A percentile compares a stretch with the other conserved stretches of the same genome.
Evolutionary conservation across 805 yeast genomes (phyloP).

Genomic region (Kazachstania taianensis): DNA sequence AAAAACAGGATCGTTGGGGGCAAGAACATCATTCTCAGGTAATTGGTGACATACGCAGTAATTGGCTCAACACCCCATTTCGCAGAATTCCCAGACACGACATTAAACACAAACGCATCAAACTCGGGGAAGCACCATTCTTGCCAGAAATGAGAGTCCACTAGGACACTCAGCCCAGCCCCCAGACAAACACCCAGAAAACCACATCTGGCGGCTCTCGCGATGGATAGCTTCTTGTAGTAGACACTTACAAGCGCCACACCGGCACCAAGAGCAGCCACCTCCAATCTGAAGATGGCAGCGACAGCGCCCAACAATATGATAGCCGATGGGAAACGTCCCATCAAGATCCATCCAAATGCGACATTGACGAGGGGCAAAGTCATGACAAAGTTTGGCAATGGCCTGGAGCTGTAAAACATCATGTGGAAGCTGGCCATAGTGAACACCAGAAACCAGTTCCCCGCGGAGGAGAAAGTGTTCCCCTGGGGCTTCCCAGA

Average conservation of each 20-base stretch:
- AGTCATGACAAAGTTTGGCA: slow-evolving; percentile 76
- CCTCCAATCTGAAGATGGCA: slow-evolving; percentile 62
- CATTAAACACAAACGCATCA: slow-evolving; percentile 62
- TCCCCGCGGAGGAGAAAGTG: slow-evolving; percentile 28
- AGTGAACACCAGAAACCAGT: slow-evolving; percentile 52
- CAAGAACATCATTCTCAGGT: slow-evolving; percentile 32
- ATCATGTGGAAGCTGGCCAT: slow-evolving; percentile 69
- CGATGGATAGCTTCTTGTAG: slow-evolving; percentile 38
- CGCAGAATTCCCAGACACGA: slow-evolving; percentile 59
- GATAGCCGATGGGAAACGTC: slow-evolving; percentile 40
- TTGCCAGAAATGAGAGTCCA: slow-evolving; percentile 74
- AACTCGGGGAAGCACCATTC: slow-evolving; percentile 60
- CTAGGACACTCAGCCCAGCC: slow-evolving; percentile 40
- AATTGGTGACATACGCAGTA: slow-evolving; percentile 49
- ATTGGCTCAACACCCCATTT: slow-evolving; percentile 84
- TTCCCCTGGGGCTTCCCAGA: slow-evolving; percentile 7
- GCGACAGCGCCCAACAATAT: slow-evolving; percentile 51
- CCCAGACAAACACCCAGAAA: slow-evolving; percentile 36
- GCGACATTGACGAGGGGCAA: slow-evolving; percentile 61
- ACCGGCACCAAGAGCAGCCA: slow-evolving; percentile 44
- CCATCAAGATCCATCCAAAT: slow-evolving; percentile 40
- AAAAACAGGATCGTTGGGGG: slow-evolving; percentile 37
- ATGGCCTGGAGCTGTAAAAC: slow-evolving; percentile 71
- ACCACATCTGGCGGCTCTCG: slow-evolving; percentile 32
- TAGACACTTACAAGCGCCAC: slow-evolving; percentile 37